These are phyloP conservation scores for Nakazawaea pomicola DNA, from an alignment of 805 yeast genomes.

Conservation along the genomic window DNA sequence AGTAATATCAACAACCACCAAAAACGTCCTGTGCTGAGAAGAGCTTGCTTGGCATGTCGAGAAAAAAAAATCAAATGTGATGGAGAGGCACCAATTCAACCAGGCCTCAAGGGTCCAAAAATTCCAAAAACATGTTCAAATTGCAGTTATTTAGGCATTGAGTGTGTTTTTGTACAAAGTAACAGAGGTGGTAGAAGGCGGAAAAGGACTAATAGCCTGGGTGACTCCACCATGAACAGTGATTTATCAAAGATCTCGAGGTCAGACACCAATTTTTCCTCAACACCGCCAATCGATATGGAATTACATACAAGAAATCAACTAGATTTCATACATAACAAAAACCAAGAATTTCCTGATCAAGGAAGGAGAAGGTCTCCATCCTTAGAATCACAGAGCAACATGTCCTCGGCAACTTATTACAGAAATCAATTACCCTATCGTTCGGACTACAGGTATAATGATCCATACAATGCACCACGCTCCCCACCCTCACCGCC, in stretches of 20 bases:
- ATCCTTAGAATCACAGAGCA: constrained; percentile 4
- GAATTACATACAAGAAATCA: constrained; percentile 5
- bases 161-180: constrained; percentile 53
- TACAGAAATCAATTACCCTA: constrained; percentile 1
- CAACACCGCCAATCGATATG: neutral
- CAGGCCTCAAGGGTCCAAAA: constrained; percentile 15
- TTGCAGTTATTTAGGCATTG: constrained; percentile 38
- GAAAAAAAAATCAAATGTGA: constrained; percentile 65
- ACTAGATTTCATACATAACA: constrained; percentile 5
- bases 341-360: neutral
- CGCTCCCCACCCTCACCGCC: constrained; percentile 11
- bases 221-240: neutral
- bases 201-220: constrained; percentile 17
- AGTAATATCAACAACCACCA: neutral
- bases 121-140: constrained; percentile 38
- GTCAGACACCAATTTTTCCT: no score
- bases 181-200: constrained; percentile 54
- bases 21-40: constrained; percentile 47
- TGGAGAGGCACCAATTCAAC: constrained; percentile 38
- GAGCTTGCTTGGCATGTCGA: constrained; percentile 61
- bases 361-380: constrained; percentile 3
- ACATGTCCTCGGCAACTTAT: neutral
- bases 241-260: no score
- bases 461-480: constrained; percentile 1
- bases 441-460: constrained; percentile 1